A percentile compares a stretch with the other conserved stretches of the same genome.
phyloP scores from a whole-genome alignment of 345 rosid genomes.

The Eucalyptus cloeziana region DNA sequence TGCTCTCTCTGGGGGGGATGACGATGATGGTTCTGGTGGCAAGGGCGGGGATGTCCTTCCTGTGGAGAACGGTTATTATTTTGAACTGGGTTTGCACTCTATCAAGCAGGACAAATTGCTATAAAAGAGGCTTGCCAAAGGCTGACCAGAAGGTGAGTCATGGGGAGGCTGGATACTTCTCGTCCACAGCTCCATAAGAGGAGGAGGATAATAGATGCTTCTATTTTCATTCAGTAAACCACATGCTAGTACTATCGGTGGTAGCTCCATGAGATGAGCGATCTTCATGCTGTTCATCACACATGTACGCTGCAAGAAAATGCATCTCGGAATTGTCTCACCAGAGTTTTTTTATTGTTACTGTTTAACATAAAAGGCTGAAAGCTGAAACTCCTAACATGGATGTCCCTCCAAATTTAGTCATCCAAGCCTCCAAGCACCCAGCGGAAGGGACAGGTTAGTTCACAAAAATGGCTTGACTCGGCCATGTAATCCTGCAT shows the following conservation, averaged over 20 bases:
- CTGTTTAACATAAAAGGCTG: background rate
- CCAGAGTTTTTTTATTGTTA: background rate
- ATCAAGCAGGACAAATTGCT: background rate
- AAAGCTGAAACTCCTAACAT: background rate
- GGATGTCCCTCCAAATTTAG: background rate
- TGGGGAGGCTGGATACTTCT: conserved; percentile 38
- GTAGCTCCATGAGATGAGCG: conserved; percentile 52
- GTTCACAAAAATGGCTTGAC: background rate
- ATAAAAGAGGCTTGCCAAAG: background rate
- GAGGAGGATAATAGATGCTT: conserved; percentile 46
- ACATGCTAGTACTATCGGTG: conserved; percentile 44
- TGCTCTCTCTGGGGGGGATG: conserved; percentile 22
- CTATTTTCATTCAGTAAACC: conserved; percentile 10
- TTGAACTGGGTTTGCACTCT: background rate
- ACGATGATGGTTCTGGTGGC: conserved; percentile 33
- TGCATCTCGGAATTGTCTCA: background rate
- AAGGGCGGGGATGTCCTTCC: conserved; percentile 35
- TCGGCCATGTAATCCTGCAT: background rate
- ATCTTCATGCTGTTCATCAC: conserved; percentile 25
- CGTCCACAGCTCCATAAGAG: conserved; percentile 55
- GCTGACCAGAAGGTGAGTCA: conserved; percentile 48
- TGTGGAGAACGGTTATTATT: conserved; percentile 4
- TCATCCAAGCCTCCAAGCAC: background rate
- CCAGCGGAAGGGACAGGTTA: background rate
- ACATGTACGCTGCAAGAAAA: conserved; percentile 16